phyloP scores from a whole-genome alignment of 1,284 basidiomycete species.

The Papiliotrema nemorosa region DNA sequence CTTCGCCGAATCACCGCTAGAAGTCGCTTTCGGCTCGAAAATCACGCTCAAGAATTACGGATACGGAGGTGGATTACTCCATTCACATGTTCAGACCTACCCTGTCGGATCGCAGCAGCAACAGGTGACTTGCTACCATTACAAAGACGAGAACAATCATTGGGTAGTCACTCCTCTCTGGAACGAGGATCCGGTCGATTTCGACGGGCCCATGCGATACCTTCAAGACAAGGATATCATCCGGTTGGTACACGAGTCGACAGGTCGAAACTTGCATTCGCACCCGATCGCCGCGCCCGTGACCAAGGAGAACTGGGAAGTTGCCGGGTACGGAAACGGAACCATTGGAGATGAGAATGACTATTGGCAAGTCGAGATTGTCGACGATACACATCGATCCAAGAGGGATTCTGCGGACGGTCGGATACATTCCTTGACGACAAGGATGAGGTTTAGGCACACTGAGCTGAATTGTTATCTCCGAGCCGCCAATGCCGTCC shows the following conservation, averaged over 20 bases:
- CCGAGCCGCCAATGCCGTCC: constrained; percentile 77
- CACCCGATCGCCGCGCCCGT: constrained; percentile 84
- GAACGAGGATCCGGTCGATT: constrained; percentile 66
- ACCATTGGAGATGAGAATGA: constrained; percentile 85
- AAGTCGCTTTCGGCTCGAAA: constrained; percentile 85
- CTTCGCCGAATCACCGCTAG: constrained; percentile 81
- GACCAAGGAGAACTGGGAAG: constrained; percentile 85
- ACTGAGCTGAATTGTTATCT: constrained; percentile 78
- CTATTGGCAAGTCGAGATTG: constrained; percentile 89
- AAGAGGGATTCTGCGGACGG: constrained; percentile 59
- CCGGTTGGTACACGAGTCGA: constrained; percentile 75
- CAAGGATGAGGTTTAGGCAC: constrained; percentile 81
- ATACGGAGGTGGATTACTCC: constrained; percentile 92
- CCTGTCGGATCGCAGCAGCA: constrained; percentile 92
- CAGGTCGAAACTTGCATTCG: constrained; percentile 88
- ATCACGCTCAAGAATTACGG: constrained; percentile 96
- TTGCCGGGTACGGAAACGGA: constrained; percentile 85
- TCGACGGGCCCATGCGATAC: constrained; percentile 60
- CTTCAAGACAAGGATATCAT: constrained; percentile 74
- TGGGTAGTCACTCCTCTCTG: constrained; percentile 79
- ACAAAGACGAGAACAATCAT: constrained; percentile 97
- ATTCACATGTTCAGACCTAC: constrained; percentile 93
- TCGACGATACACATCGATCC: constrained; percentile 76
- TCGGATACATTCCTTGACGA: constrained; percentile 83
- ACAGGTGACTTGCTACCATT: constrained; percentile 98